Base-by-base conservation (phyloP, 129 eudicot genomes). In the Flaveria trinervia region DNA sequence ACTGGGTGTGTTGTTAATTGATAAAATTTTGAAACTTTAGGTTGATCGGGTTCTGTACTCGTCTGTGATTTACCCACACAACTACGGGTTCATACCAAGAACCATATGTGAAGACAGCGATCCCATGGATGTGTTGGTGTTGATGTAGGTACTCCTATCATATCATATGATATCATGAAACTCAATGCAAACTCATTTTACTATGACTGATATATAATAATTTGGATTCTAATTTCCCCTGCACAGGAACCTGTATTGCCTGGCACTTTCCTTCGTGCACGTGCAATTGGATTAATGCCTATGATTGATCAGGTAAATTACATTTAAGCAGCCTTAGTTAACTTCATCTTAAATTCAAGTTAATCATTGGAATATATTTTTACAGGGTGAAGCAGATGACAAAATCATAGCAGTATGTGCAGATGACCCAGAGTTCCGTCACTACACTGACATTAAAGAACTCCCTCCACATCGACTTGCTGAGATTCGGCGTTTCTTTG, bases 31-130 rank as follows among this genome's bases (percentile, higher is more conserved):
- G 16, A 23, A 13, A 75, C 5, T 30, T 13, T 72, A 93, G 98
- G 98, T 93, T 76, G 97, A 93, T 78, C 84, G 98, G 98, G 81
- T 93, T 68, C 96, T 93, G 33, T 93, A 93, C 88, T 93, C 98
- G 30, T 93, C 98, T 0, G 96, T 93, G 56, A 97, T 90, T 51
- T 93, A 93, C 82, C 98, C 98, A 26, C 98, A 93, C 87, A 93
- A 93, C 85, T 93, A 93, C 67, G 98, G 98, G 15, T 93, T 93
- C 86, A 86, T 93, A 33, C 98, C 97, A 15, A 83, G 97, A 71
- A 93, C 98, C 79, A 76, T 93, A 23, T 93, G 97, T 81, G 97
- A 93, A 81, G 98, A 93, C 72, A 82, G 87, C 36, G 98, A 93
- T 80, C 98, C 98, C 17, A 90, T 93, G 84, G 98, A 93, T 64